Evolutionary conservation across 306 rosid genomes (phyloP), one percentile per base, ranked within the genome.

Genomic region (Acacia melanoxylon): DNA sequence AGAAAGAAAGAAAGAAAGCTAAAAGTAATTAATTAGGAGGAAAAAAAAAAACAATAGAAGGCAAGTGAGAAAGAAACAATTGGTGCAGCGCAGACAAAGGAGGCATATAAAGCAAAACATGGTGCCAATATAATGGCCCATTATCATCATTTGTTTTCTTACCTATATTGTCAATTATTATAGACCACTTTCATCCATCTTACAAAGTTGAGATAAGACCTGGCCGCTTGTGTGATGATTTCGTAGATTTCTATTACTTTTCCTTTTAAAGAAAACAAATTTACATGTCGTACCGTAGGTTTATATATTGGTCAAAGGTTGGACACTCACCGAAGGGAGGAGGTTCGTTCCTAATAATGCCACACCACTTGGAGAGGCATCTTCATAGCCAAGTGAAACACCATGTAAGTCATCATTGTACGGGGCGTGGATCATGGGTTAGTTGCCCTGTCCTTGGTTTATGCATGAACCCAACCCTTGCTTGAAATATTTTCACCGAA

Each of bases 111-210:
- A 66, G 76, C 84, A 73, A 83, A 85, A 86, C 86, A 82, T 56
- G 86, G 79, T 74, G 78, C 85, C 88, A 88, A 86, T 90, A 89
- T 86, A 81, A 80, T 78, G 91, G 82, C 85, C 93, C 91, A 84
- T 88, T 46, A 69, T 68, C 15, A 69, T 68, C 15, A 58, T 85
- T 83, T 91, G 87, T 85, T 86, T 76, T 45, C 73, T 24, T 24
- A 25, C 70, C 40, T 83, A 66, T 54, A 72, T 86, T 86, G 89
- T 88, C 85, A 27, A 54, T 61, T 65, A 65, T 25, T 65, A 65
- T 25, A 86, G 33, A 58, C 72, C 82, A 86, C 88, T 72, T 63
- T 85, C 83, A 46, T 61, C 82, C 83, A 78, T 81, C 83, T 76
- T 45, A 68, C 31, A 77, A 82, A 82, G 48, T 65, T 61, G 73